Percentiles rank a stretch among this genome's conserved stretches.
Conservation (phyloP, 1,139 yeast species). For the Candida pseudoviswanathii region DNA sequence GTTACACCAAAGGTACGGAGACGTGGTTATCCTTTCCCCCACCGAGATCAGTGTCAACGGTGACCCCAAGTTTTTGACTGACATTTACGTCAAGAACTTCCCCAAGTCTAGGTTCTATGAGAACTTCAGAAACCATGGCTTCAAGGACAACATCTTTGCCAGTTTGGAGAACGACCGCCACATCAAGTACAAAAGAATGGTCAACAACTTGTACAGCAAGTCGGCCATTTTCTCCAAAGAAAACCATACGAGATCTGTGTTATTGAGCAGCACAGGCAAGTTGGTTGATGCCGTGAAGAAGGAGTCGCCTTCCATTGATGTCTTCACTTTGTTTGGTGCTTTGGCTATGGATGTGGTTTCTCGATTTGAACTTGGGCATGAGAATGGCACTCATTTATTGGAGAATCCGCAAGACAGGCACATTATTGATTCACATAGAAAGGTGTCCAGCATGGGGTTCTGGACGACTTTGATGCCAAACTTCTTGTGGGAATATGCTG, state of each 20-base stretch:
- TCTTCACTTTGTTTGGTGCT: conserved; percentile 63
- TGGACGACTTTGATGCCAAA: conserved; percentile 67
- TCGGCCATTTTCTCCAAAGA: conserved; percentile 36
- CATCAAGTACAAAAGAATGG: conserved; percentile 48
- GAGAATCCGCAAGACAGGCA: conserved; percentile 38
- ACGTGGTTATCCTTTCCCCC: conserved; percentile 62
- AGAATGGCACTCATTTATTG: conserved; percentile 46
- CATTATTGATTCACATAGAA: conserved; percentile 51
- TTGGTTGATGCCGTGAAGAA: conserved; percentile 29
- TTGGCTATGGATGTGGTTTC: conserved; percentile 74
- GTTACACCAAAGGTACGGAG: conserved; percentile 60
- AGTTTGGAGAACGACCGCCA: conserved; percentile 53
- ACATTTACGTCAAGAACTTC: conserved; percentile 58
- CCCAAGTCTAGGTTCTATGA: conserved; percentile 64
- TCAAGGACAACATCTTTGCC: conserved; percentile 58
- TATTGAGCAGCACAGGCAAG: conserved; percentile 28
- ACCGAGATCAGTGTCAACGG: conserved; percentile 63
- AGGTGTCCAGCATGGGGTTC: conserved; percentile 66
- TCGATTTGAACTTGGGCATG: conserved; percentile 59
- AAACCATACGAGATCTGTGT: conserved; percentile 28
- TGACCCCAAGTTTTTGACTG: conserved; percentile 48
- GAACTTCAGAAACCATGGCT: conserved; percentile 61
- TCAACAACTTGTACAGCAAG: conserved; percentile 54
- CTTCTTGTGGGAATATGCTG: conserved; percentile 53
- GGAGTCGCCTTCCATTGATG: conserved; percentile 50